Evolutionary conservation across 2,329 filamentous ascomycete species (phyloP).

Genomic region (Coniochaeta prunicola): DNA sequence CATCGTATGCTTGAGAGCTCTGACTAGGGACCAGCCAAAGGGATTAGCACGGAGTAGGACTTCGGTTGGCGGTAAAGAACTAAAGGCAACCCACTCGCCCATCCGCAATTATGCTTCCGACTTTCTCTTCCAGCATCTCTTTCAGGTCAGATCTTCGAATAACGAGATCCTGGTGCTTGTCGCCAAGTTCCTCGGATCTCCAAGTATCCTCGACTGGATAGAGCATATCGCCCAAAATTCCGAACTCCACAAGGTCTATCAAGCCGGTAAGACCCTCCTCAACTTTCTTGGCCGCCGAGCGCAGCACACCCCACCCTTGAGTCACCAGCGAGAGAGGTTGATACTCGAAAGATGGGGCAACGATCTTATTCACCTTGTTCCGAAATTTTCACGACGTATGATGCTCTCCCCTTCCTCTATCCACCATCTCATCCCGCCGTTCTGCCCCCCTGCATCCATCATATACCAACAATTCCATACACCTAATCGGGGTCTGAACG

Average conservation of each 20-base stretch:
- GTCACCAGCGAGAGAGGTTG: slow-evolving; percentile 4
- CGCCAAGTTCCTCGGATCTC: slow-evolving; percentile 11
- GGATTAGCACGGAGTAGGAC: background rate
- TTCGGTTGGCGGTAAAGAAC: background rate
- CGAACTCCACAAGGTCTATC: slow-evolving; percentile 13
- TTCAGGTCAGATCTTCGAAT: slow-evolving; percentile 5
- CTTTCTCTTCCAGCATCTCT: slow-evolving; percentile 17
- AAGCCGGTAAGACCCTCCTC: slow-evolving; percentile 15
- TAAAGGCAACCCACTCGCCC: background rate
- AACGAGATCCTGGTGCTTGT: slow-evolving; percentile 10
- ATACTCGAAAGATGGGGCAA: slow-evolving; percentile 15
- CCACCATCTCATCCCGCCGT: slow-evolving; percentile 16
- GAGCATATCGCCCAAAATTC: slow-evolving; percentile 10
- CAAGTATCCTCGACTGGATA: slow-evolving; percentile 14
- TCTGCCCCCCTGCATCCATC: slow-evolving; percentile 16
- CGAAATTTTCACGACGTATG: slow-evolving; percentile 12
- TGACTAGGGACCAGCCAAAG: slow-evolving; percentile 5
- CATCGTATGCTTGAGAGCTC: slow-evolving; percentile 15
- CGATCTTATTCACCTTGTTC: slow-evolving; percentile 15
- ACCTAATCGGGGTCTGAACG: slow-evolving; percentile 10
- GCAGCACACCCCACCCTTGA: slow-evolving; percentile 6
- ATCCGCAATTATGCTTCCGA: slow-evolving; percentile 13
- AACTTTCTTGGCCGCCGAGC: slow-evolving; percentile 6
- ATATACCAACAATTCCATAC: slow-evolving; percentile 12
- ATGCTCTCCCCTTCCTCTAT: slow-evolving; percentile 10